Percentiles rank a stretch among this genome's conserved stretches.
These are phyloP conservation scores for Hypoxylon fragiforme DNA, from an alignment of 495 filamentous ascomycete species.

Conservation along the genomic window DNA sequence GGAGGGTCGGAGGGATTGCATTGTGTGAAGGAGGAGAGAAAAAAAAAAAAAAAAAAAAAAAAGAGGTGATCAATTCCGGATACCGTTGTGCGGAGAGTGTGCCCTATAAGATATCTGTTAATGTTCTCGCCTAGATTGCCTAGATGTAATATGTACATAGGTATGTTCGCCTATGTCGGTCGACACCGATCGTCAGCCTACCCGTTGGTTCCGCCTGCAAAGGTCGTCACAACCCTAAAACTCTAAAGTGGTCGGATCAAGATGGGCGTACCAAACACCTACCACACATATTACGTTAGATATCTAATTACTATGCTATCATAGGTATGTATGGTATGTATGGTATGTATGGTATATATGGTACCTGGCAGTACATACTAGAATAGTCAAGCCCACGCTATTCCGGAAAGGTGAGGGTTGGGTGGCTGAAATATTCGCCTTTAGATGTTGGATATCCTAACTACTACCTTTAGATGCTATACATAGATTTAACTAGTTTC, in stretches of 20 bases:
- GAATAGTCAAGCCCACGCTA: conserved; percentile 6
- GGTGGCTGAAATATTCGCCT: conserved; percentile 1
- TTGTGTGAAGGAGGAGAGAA: too few relatives aligned
- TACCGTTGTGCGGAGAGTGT: conserved; percentile 8
- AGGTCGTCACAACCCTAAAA: conserved; percentile 29
- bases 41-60: neutral
- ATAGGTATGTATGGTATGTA: too few relatives aligned
- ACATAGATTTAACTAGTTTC: too few relatives aligned
- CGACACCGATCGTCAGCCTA: conserved; percentile 15
- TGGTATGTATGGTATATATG: too few relatives aligned
- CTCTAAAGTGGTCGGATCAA: conserved; percentile 12
- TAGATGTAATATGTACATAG: neutral
- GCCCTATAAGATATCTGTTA: neutral
- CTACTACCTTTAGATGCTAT: too few relatives aligned
- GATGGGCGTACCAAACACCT: neutral
- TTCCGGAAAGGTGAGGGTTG: conserved; percentile 14
- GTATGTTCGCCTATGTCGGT: conserved; percentile 11
- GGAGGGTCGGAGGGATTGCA: neutral
- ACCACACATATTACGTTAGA: too few relatives aligned
- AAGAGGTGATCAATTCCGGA: conserved; percentile 15
- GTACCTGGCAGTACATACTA: too few relatives aligned
- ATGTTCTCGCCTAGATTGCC: too few relatives aligned
- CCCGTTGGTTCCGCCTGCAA: conserved; percentile 29
- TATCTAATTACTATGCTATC: too few relatives aligned
- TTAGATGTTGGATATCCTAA: neutral